Evolutionary conservation across 78 protist species (phyloP).

Genomic region (Planoprotostelium fungivorum): DNA sequence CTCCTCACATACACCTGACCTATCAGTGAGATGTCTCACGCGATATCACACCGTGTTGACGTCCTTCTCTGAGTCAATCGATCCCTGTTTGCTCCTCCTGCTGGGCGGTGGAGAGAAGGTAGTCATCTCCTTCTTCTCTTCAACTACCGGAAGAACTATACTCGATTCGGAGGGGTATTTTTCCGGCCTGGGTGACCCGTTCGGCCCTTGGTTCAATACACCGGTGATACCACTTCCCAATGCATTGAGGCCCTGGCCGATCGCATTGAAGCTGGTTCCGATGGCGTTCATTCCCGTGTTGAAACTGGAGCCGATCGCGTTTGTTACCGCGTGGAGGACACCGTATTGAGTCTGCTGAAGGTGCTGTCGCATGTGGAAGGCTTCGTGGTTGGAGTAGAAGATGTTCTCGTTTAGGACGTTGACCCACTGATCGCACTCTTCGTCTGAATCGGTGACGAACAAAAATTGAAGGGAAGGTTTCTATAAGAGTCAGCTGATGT

Average conservation of each 20-base stretch:
- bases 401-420: neutral
- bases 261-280: neutral
- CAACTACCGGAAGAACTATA: too few species aligned
- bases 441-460: neutral
- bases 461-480: neutral
- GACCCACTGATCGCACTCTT: neutral
- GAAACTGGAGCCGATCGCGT: neutral
- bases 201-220: too few species aligned
- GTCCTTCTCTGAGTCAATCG: too few species aligned
- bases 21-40: too few species aligned
- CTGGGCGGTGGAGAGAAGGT: too few species aligned
- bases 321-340: neutral
- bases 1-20: neutral
- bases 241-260: neutral
- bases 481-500: neutral
- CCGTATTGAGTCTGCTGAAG: neutral
- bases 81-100: too few species aligned
- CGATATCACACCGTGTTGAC: too few species aligned
- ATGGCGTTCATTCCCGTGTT: neutral
- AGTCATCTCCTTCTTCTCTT: too few species aligned
- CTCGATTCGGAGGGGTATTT: too few species aligned
- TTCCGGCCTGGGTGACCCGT: too few species aligned
- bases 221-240: too few species aligned
- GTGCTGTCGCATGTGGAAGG: neutral
- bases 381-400: neutral